Evolutionary conservation across 192 early-diverging fungal genomes (phyloP).

Genomic region (Linnemannia zychae): DNA sequence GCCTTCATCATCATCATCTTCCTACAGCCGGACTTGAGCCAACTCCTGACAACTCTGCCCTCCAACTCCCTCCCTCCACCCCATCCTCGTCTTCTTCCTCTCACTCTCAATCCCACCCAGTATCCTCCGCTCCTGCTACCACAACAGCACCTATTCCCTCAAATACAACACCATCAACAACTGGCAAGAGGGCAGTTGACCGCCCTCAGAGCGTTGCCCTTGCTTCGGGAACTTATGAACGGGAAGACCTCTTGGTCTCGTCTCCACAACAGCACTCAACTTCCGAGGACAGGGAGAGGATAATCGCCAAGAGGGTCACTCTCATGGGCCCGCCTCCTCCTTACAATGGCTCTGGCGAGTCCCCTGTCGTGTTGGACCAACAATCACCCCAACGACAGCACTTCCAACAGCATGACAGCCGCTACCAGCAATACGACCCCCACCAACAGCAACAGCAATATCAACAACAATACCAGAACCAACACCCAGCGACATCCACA

Average conservation of each 20-base stretch:
- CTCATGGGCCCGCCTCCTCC: slow-evolving; percentile 40
- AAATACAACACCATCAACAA: not conserved
- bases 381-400: slow-evolving; percentile 7
- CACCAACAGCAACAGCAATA: slow-evolving; percentile 21
- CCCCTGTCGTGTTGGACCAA: not conserved
- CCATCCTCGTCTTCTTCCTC: slow-evolving; percentile 25
- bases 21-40: slow-evolving; percentile 17
- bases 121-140: slow-evolving; percentile 1
- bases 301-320: slow-evolving; percentile 35
- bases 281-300: slow-evolving; percentile 7
- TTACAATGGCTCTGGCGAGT: slow-evolving; percentile 20
- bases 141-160: not conserved
- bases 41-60: slow-evolving; percentile 35
- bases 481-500: not conserved
- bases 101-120: not conserved
- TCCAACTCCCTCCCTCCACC: slow-evolving; percentile 5
- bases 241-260: slow-evolving; percentile 16
- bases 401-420: not conserved
- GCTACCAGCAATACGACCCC: not conserved
- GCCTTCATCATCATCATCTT: not conserved
- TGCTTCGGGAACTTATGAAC: slow-evolving; percentile 16
- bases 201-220: slow-evolving; percentile 35
- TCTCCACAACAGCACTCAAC: slow-evolving; percentile 1
- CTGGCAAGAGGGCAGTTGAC: not conserved
- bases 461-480: not conserved